These are phyloP conservation scores for Penicillium janthinellum DNA, from an alignment of 2,329 filamentous ascomycete genomes.

Conservation along the genomic window DNA sequence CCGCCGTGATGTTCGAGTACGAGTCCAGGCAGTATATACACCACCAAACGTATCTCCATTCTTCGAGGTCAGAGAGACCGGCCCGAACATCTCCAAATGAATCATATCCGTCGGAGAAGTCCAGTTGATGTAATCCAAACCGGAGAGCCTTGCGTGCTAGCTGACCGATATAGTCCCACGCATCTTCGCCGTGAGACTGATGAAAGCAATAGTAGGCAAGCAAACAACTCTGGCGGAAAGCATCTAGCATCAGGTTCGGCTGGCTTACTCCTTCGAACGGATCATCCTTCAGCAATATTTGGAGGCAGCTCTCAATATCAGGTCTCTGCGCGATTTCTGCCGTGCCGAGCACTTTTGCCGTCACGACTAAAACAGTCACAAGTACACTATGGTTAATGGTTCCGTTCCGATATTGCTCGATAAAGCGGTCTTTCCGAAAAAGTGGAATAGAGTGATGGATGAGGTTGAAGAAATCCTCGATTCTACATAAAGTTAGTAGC, in stretches of 20 bases:
- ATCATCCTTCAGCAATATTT: background rate
- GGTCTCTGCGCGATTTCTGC: background rate
- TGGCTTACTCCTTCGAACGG: background rate
- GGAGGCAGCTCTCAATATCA: background rate
- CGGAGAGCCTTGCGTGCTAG: background rate
- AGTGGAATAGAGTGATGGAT: background rate
- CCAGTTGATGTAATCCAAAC: background rate
- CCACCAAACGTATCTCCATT: background rate
- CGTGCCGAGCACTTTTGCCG: background rate
- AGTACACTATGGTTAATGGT: background rate
- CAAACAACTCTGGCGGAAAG: background rate
- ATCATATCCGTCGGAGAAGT: background rate
- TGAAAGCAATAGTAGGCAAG: background rate
- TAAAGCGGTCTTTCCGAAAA: background rate
- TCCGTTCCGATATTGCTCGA: background rate
- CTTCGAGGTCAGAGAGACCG: background rate
- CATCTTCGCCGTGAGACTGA: background rate
- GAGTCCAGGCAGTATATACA: background rate
- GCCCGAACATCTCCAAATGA: background rate
- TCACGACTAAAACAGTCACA: background rate
- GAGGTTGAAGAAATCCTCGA: background rate
- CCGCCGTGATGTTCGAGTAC: background rate
- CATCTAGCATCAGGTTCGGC: background rate
- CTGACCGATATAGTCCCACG: background rate
- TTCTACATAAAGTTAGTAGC: background rate